phyloP scores from a whole-genome alignment of 176 grass and related monocot species.

The Carex kokanica region DNA sequence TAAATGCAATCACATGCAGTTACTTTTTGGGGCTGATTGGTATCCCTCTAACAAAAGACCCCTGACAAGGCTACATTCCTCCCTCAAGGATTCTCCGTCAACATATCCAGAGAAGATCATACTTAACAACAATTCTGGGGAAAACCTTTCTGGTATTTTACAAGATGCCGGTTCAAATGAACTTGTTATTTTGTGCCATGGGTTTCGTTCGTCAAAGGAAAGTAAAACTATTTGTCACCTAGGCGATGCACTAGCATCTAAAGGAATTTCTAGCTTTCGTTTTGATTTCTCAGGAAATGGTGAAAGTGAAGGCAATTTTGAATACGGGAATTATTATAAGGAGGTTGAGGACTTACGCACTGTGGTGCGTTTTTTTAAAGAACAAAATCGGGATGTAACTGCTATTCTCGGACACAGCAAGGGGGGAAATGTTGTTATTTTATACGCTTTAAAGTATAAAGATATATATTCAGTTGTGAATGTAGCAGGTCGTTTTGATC shows the following conservation, averaged over 20 bases:
- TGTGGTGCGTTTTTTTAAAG: constrained; percentile 44
- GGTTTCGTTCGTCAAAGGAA: constrained; percentile 84
- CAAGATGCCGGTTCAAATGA: constrained; percentile 66
- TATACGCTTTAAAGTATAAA: constrained; percentile 57
- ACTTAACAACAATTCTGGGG: constrained; percentile 54
- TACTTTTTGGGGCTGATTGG: constrained; percentile 45
- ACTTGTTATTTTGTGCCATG: constrained; percentile 78
- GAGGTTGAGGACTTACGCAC: constrained; percentile 66
- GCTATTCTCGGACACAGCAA: constrained; percentile 71
- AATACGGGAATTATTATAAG: constrained; percentile 78
- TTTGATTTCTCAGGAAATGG: constrained; percentile 86
- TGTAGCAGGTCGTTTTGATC: constrained; percentile 69
- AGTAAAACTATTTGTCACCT: constrained; percentile 58
- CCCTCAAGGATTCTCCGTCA: constrained; percentile 34
- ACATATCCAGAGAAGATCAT: constrained; percentile 56
- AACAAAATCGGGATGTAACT: constrained; percentile 36
- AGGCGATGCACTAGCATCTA: constrained; percentile 46
- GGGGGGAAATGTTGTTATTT: constrained; percentile 66
- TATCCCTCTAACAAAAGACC: constrained; percentile 25
- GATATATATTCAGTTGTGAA: constrained; percentile 55
- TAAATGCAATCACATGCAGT: constrained; percentile 42
- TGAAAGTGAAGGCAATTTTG: constrained; percentile 79
- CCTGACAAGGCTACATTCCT: constrained; percentile 35
- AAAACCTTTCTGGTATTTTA: constrained; percentile 62
- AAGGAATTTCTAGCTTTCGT: constrained; percentile 56